These are phyloP conservation scores for Coleophoma crateriformis DNA, from an alignment of 2,329 filamentous ascomycete species.

Conservation along the genomic window DNA sequence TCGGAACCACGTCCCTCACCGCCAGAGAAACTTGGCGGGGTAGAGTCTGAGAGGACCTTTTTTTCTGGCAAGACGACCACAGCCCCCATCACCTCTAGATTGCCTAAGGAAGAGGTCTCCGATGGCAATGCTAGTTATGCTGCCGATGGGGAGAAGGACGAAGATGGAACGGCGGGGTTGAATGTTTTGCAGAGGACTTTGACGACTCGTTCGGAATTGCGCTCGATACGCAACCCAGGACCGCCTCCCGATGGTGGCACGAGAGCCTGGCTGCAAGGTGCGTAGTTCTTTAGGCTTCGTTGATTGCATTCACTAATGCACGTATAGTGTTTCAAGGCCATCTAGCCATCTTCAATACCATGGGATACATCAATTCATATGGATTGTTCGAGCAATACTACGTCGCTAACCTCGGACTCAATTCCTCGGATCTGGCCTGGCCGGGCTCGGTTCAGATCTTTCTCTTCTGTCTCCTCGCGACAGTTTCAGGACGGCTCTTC, in stretches of 20 bases:
- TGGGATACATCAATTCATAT: constrained; percentile 21
- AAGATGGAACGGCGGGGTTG: neutral
- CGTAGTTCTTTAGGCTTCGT: neutral
- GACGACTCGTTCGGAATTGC: neutral
- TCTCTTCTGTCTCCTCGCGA: constrained; percentile 33
- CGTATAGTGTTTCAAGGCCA: constrained; percentile 17
- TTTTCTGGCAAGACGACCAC: too few relatives aligned
- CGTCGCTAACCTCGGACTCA: constrained; percentile 26
- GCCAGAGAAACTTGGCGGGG: too few relatives aligned
- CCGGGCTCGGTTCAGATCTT: constrained; percentile 40
- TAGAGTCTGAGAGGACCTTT: too few relatives aligned
- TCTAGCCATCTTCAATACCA: constrained; percentile 22
- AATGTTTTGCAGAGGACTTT: neutral
- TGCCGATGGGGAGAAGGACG: neutral
- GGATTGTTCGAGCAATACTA: constrained; percentile 29
- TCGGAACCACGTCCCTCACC: too few relatives aligned
- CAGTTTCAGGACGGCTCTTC: constrained; percentile 33
- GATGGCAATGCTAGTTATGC: neutral
- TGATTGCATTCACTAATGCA: too few relatives aligned
- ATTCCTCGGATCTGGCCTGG: constrained; percentile 35
- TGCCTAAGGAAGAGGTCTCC: neutral
- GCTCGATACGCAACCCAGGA: neutral
- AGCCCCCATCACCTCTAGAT: too few relatives aligned
- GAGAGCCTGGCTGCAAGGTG: constrained; percentile 22
- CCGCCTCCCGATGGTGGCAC: constrained; percentile 24